Evolutionary conservation across 2,329 filamentous ascomycete genomes (phyloP).

Genomic region (Pseudogymnoascus verrucosus): DNA sequence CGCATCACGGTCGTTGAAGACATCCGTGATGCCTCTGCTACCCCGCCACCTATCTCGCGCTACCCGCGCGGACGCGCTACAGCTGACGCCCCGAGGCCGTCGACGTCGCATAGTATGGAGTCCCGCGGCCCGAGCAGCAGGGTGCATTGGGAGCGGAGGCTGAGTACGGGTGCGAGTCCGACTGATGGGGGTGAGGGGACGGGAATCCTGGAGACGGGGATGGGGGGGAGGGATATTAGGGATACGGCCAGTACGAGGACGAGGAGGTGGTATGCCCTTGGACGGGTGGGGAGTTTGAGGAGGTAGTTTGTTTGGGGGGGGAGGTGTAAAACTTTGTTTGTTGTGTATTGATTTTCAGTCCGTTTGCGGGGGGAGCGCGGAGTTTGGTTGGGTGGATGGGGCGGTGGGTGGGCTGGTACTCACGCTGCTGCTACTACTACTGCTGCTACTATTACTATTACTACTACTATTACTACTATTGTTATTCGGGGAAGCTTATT

Average conservation of each 20-base stretch:
- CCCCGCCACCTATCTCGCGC: background rate
- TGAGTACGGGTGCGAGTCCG: background rate
- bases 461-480: background rate
- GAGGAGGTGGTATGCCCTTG: constrained; percentile 7
- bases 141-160: background rate
- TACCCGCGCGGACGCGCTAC: background rate
- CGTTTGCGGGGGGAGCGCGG: background rate
- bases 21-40: background rate
- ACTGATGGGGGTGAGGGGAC: background rate
- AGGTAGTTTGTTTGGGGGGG: background rate
- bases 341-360: background rate
- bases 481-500: background rate
- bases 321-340: background rate
- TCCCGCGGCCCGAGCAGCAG: background rate
- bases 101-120: constrained; percentile 4
- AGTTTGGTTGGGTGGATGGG: background rate
- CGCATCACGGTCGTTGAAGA: background rate
- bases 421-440: background rate
- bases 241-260: background rate
- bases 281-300: background rate
- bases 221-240: background rate
- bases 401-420: background rate
- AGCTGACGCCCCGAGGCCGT: background rate
- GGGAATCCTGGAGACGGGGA: background rate
- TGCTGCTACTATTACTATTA: background rate